A percentile compares a stretch with the other conserved stretches of the same genome.
These are phyloP conservation scores for Zychaea mexicana DNA, from an alignment of 371 early-diverging fungal genomes.

Conservation along the genomic window DNA sequence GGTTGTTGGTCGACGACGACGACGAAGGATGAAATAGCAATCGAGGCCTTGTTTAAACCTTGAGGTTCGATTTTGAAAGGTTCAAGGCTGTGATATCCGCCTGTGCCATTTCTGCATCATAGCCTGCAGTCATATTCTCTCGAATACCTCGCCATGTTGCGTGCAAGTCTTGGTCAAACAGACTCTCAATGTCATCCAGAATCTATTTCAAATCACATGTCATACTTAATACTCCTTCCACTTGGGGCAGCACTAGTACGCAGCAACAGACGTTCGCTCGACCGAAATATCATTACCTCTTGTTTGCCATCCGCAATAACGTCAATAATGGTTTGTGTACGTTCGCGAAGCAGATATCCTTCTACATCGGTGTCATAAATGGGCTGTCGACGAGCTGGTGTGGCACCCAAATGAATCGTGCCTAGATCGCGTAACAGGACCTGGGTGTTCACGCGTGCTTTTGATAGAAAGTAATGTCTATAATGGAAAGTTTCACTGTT, in stretches of 20 bases:
- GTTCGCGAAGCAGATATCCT: constrained; percentile 30
- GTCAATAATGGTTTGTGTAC: constrained; percentile 29
- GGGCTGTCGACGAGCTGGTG: constrained; percentile 39
- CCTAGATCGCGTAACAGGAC: constrained; percentile 44
- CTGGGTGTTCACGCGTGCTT: constrained; percentile 48
- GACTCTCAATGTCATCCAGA: constrained; percentile 16
- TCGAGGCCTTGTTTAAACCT: no score
- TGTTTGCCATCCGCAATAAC: constrained; percentile 33
- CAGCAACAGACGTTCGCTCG: background rate
- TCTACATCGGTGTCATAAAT: constrained; percentile 50
- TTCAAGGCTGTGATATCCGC: constrained; percentile 8
- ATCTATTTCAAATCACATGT: constrained; percentile 16
- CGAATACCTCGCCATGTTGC: constrained; percentile 17
- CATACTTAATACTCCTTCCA: background rate
- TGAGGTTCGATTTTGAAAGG: constrained; percentile 24
- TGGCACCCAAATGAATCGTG: constrained; percentile 41
- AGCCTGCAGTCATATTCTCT: constrained; percentile 4
- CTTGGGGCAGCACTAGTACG: no score
- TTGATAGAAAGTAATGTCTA: constrained; percentile 50
- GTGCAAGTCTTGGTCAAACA: constrained; percentile 24
- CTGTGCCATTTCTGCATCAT: constrained; percentile 9
- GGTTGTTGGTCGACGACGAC: background rate
- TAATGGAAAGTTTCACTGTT: background rate
- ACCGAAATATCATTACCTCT: constrained; percentile 36
- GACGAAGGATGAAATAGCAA: background rate